Evolutionary conservation across 345 rosid species (phyloP).

Genomic region (Odontarrhena argentea): DNA sequence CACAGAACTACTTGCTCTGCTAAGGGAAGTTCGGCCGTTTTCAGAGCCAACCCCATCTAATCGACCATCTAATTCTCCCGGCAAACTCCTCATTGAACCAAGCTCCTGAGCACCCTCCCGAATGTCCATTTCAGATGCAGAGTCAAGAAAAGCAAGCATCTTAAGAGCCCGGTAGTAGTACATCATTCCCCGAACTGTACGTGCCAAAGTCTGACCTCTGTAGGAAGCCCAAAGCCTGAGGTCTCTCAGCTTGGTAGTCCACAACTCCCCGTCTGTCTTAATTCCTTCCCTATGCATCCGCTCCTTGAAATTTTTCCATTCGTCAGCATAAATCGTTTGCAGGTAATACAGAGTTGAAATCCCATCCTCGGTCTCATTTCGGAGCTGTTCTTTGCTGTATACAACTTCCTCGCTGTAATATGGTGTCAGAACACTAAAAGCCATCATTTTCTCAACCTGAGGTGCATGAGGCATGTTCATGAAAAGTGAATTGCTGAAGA

Average conservation of each 20-base stretch:
- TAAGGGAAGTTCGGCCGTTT: constrained; percentile 48
- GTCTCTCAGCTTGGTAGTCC: constrained; percentile 78
- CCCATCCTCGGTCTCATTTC: constrained; percentile 93
- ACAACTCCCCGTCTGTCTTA: constrained; percentile 65
- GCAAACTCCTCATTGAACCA: constrained; percentile 57
- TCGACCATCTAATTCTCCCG: constrained; percentile 45
- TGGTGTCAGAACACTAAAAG: constrained; percentile 93
- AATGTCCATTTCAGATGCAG: constrained; percentile 95
- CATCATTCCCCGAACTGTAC: constrained; percentile 99
- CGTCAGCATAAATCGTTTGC: constrained; percentile 91
- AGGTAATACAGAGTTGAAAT: constrained; percentile 83
- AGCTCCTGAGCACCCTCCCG: constrained; percentile 77
- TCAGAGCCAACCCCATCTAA: constrained; percentile 42
- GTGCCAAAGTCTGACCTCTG: constrained; percentile 95
- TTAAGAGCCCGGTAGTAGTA: constrained; percentile 93
- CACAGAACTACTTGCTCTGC: constrained; percentile 61
- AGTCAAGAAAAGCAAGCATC: constrained; percentile 94
- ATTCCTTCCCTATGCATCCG: constrained; percentile 91
- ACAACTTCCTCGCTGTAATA: constrained; percentile 89
- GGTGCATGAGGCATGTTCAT: constrained; percentile 99
- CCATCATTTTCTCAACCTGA: constrained; percentile 98
- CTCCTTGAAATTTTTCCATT: constrained; percentile 91
- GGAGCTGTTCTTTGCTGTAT: constrained; percentile 86
- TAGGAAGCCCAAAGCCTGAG: constrained; percentile 97
- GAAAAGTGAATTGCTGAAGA: constrained; percentile 93